Evolutionary conservation across 2,329 filamentous ascomycete species (phyloP).

Genomic region (Cytospora paraplurivora): DNA sequence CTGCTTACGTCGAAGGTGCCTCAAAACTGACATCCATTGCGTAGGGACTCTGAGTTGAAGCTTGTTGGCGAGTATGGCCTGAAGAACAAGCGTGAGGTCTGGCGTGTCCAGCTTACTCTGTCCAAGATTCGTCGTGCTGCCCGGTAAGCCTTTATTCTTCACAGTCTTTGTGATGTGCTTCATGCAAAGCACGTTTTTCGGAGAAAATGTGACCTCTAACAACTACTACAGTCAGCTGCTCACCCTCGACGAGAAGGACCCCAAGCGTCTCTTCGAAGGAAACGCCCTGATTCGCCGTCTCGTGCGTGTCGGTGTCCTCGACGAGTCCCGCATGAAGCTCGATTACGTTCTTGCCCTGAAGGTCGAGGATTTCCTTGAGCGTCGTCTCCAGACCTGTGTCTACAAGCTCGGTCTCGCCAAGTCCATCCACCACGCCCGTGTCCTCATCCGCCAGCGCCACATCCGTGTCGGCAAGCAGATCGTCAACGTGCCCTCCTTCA

Average conservation of each 20-base stretch:
- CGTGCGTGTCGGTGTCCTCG: constrained; percentile 98
- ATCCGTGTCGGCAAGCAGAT: constrained; percentile 99
- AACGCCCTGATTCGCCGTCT: constrained; percentile 99
- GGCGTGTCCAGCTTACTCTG: constrained; percentile 98
- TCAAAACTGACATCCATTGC: constrained; percentile 64
- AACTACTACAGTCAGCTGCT: constrained; percentile 80
- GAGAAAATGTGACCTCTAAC: constrained; percentile 32
- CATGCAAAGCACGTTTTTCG: not conserved
- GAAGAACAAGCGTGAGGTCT: constrained; percentile 99
- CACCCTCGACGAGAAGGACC: constrained; percentile 99
- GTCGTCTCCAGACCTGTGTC: constrained; percentile 98
- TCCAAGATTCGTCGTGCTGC: constrained; percentile 99
- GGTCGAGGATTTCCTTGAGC: constrained; percentile 99
- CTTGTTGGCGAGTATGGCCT: constrained; percentile 99
- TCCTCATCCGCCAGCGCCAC: constrained; percentile 99
- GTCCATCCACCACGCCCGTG: constrained; percentile 99
- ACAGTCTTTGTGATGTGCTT: not conserved
- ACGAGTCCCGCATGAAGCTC: constrained; percentile 99
- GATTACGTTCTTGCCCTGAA: constrained; percentile 99
- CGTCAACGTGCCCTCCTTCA: constrained; percentile 99
- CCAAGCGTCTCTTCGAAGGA: constrained; percentile 99
- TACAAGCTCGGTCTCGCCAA: constrained; percentile 99
- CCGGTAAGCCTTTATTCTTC: constrained; percentile 64
- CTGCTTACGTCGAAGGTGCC: constrained; percentile 90
- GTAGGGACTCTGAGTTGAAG: constrained; percentile 99